Percentiles rank a stretch among this genome's conserved stretches.
These are phyloP conservation scores for Waltergamsia citrina DNA, from an alignment of 2,329 filamentous ascomycete species.

Conservation along the genomic window DNA sequence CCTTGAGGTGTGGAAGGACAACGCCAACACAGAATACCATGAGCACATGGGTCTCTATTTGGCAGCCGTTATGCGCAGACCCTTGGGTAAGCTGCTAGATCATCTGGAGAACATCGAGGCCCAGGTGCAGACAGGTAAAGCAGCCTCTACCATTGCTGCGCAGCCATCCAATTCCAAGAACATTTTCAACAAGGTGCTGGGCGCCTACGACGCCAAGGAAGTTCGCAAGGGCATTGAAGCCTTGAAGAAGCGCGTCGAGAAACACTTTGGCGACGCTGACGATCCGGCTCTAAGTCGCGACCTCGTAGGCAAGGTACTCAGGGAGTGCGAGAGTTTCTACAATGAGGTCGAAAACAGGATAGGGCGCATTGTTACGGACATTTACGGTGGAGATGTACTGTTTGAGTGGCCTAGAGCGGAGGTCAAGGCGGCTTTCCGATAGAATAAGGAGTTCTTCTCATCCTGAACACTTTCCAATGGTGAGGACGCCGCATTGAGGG, in stretches of 20 bases:
- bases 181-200: slow-evolving; percentile 78
- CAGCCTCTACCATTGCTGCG: slow-evolving; percentile 55
- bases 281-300: slow-evolving; percentile 55
- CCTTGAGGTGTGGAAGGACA: slow-evolving; percentile 72
- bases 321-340: slow-evolving; percentile 55
- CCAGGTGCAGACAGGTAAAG: slow-evolving; percentile 50
- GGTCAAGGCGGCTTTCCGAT: slow-evolving; percentile 47
- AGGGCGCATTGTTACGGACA: slow-evolving; percentile 47
- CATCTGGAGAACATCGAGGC: slow-evolving; percentile 85
- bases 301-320: slow-evolving; percentile 47
- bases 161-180: slow-evolving; percentile 76
- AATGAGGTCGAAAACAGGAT: slow-evolving; percentile 52
- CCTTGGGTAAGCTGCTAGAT: slow-evolving; percentile 83
- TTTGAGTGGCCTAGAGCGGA: slow-evolving; percentile 59
- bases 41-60: slow-evolving; percentile 88
- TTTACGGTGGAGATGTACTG: slow-evolving; percentile 55
- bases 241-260: slow-evolving; percentile 85
- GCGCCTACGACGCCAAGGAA: slow-evolving; percentile 73
- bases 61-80: slow-evolving; percentile 77
- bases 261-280: slow-evolving; percentile 90
- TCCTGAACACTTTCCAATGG: no score
- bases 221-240: slow-evolving; percentile 84
- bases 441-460: no score
- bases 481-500: no score
- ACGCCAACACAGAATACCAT: slow-evolving; percentile 66